Percentiles rank a stretch among this genome's conserved stretches.
These are phyloP conservation scores for Xylaria longipes DNA, from an alignment of 495 filamentous ascomycete genomes.

Conservation along the genomic window DNA sequence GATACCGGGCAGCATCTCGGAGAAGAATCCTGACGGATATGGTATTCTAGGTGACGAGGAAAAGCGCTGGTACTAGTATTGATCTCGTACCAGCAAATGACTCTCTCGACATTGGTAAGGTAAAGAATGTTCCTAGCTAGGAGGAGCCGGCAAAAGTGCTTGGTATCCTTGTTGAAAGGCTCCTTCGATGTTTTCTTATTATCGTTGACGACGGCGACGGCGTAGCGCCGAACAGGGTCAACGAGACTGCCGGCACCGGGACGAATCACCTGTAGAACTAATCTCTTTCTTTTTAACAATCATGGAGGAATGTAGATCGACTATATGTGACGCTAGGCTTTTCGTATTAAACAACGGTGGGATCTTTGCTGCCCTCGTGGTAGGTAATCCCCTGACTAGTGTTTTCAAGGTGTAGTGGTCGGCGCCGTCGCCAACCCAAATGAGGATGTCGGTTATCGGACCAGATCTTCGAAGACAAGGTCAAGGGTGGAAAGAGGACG, in stretches of 20 bases:
- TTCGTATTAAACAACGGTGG: neutral
- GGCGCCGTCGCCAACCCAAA: constrained; percentile 18
- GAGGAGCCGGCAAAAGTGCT: neutral
- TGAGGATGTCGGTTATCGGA: constrained; percentile 21
- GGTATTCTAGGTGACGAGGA: neutral
- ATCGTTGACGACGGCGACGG: neutral
- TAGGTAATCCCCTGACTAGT: neutral
- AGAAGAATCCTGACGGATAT: no score
- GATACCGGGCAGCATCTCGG: neutral
- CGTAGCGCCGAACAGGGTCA: neutral
- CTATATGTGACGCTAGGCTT: neutral
- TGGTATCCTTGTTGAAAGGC: neutral
- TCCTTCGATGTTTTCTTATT: neutral
- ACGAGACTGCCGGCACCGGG: neutral
- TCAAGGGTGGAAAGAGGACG: neutral
- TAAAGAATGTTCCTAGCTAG: neutral
- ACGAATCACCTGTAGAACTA: neutral
- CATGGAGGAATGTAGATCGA: neutral
- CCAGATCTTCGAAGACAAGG: constrained; percentile 26
- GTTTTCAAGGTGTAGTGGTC: neutral
- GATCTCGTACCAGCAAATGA: neutral
- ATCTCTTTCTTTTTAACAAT: neutral
- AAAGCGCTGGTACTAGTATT: neutral
- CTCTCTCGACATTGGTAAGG: neutral
- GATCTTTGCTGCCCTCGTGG: neutral